Evolutionary conservation across 257 asterid genomes (phyloP).

Genomic region (Nicotiana benthamiana): DNA sequence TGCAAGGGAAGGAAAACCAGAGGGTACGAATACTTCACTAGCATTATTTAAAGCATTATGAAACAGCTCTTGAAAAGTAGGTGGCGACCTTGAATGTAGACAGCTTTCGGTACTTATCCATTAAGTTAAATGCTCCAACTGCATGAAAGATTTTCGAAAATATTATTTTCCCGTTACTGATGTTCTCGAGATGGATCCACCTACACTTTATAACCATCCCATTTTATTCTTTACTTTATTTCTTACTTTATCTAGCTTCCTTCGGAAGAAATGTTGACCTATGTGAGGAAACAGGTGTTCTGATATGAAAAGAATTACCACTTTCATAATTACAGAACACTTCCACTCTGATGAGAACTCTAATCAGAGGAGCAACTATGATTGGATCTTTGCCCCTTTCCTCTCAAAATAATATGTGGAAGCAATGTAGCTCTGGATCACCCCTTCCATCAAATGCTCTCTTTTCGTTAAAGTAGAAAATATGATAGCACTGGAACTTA

Average conservation of each 20-base stretch:
- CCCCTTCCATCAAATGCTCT: neutral
- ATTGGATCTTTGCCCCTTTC: neutral
- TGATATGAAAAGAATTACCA: neutral
- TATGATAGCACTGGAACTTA: neutral
- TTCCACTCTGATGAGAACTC: neutral
- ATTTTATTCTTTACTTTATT: neutral
- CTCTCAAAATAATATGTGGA: neutral
- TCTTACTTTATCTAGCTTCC: neutral
- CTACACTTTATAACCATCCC: neutral
- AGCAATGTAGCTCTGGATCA: neutral
- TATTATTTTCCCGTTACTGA: neutral
- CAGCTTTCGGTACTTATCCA: neutral
- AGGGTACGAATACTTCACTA: slow-evolving; percentile 34
- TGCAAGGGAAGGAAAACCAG: slow-evolving; percentile 51
- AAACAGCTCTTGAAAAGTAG: neutral
- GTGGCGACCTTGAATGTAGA: neutral
- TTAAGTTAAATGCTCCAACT: neutral
- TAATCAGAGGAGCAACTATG: neutral
- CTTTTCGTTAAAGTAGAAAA: neutral
- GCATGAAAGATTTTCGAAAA: neutral
- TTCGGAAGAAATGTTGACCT: neutral
- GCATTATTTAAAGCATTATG: neutral
- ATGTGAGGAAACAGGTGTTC: neutral
- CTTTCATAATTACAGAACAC: neutral
- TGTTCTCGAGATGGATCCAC: neutral